Conservation (phyloP, 2,329 filamentous ascomycete genomes). For the Geoglossum cookeanum region DNA sequence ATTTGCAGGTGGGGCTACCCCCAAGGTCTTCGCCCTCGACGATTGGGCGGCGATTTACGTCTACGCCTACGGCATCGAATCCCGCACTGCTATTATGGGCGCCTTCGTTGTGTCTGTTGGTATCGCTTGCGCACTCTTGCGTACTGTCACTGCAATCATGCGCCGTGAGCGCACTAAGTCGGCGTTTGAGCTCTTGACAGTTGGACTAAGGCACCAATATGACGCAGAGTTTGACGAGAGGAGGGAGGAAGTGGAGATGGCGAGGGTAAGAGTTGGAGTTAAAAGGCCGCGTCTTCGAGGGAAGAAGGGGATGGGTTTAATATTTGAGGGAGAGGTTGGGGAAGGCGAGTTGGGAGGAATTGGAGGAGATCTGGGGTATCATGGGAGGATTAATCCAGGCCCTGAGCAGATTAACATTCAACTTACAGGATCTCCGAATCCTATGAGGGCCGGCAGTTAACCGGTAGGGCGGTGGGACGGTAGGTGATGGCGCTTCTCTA, state of each 20-base stretch:
- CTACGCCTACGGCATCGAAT: background rate
- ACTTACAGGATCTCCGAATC: too few relatives aligned
- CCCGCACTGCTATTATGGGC: background rate
- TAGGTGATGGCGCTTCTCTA: too few relatives aligned
- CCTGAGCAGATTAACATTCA: too few relatives aligned
- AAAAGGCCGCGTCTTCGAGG: background rate
- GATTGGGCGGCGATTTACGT: background rate
- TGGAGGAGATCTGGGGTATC: too few relatives aligned
- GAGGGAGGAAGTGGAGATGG: background rate
- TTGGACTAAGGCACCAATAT: background rate
- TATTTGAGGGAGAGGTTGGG: too few relatives aligned
- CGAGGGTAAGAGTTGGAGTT: background rate
- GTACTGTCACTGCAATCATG: background rate
- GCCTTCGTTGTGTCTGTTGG: background rate
- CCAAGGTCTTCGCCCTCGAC: background rate
- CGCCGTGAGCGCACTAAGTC: background rate
- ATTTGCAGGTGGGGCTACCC: background rate
- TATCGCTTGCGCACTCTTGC: background rate
- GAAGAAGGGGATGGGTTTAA: too few relatives aligned
- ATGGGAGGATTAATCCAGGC: too few relatives aligned
- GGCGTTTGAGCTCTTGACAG: background rate
- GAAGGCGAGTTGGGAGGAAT: too few relatives aligned
- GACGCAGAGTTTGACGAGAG: background rate
- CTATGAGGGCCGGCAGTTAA: too few relatives aligned
- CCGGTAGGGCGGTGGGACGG: too few relatives aligned